Base-by-base conservation (phyloP, 2,329 filamentous ascomycete species). In the Penicillium sp. region DNA sequence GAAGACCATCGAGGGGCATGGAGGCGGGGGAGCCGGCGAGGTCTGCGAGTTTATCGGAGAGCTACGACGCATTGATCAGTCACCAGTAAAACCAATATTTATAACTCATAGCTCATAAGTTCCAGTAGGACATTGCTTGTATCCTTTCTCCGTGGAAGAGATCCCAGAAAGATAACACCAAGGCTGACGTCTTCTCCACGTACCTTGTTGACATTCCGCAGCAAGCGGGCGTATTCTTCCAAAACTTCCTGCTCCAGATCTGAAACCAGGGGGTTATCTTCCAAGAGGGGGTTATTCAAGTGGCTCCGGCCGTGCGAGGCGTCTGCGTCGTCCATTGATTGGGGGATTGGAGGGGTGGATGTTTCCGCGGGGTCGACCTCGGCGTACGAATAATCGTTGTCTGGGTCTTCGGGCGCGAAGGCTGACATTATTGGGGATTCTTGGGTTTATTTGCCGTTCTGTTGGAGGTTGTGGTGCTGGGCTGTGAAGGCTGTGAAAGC, bases 231-330 rank as follows among this genome's bases (percentile, higher is more conserved):
- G 70, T 99, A 99, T 75, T 99, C 94, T 59, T 97, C 91, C 1
- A 99, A 80, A 1, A 99, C 88, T 71, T 97, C 91, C 73, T 96
- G 92, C 77, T 99, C 92, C 8, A 96, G 83, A 5, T 91, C 88
- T 0, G 87, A 83, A 59, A 96, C 71, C 22, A 70, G 65, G 0
- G 72, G 67, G 51, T 72, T 71, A 12, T 73, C 68, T n/a, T 69
- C 67, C 44, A 76, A 67, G 14, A 76, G 72, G 2, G 73, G 73
- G 55, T 75, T 75, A 40, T 65, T 61, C 25, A 63, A 61, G 57
- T 53, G 55, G 47, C 41, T 60, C 50, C 45, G 57, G 56, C 40
- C n/a, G 53, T 59, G 56, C 50, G 62, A 55, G 46, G 55, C 16
- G 36, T 60, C 62, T 47, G 58, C 43, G n/a, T 59, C 53, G 58